Base-by-base conservation (phyloP, 345 rosid genomes). In the Euphorbia peplus region DNA sequence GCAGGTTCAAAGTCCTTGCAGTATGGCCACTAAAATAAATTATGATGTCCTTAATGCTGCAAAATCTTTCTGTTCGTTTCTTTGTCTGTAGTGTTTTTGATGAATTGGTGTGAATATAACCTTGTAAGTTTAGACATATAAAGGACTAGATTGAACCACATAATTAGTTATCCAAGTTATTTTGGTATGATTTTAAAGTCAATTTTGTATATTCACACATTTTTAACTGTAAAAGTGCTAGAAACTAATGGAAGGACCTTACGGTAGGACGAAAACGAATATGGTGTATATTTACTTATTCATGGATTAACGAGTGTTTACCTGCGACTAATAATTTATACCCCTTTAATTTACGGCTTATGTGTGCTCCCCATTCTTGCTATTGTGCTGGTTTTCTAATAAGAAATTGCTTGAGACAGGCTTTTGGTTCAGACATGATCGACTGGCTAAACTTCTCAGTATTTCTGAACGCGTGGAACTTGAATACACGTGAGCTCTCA, bases 381-480 rank as follows among this genome's bases (percentile, higher is more conserved):
- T 13, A 46, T n/a, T 46, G 25, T 26, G 37, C 60, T 56, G 14
- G 32, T 19, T 1, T 50, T 50, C 35, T 57, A 15, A 10, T 60
- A 29, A 42, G 14, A 21, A 37, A 19, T 58, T 3, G 42, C 18
- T 67, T 80, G 68, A 58, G 47, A 54, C 88, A 90, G 99, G 89
- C 76, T 65, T 84, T 92, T 75, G 89, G 90, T 72, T 81, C 86
- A 16, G 86, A 88, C 15, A 41, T 67, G 59, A 73, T 90, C 50
- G 96, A 87, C 72, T 92, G 99, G 96, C 72, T 95, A 65, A 87
- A 85, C 79, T 83, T 95, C 73, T 83, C 93, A 6, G 92, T 92
- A 59, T 88, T 95, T 78, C 80, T 80, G 67, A 92, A 87, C 41
- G 96, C 96, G 13, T 92, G 88, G 93, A 92, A 84, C 70, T 74